phyloP scores from a whole-genome alignment of 2,329 filamentous ascomycete genomes.

The Apiospora arundinis region DNA sequence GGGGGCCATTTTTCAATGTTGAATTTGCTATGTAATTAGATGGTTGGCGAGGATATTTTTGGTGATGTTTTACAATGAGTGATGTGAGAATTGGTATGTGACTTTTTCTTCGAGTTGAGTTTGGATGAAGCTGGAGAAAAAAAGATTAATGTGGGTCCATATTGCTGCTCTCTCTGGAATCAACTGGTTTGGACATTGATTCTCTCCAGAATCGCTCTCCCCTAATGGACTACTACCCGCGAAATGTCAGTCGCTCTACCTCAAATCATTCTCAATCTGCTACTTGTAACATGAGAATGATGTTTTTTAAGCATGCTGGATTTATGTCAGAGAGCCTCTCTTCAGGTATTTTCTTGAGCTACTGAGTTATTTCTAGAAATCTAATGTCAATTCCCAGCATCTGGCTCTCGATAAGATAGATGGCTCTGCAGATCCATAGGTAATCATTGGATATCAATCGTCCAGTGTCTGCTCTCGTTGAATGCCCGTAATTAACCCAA shows the following conservation, averaged over 20 bases:
- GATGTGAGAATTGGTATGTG: not conserved
- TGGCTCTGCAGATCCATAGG: no score
- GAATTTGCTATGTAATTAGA: not conserved
- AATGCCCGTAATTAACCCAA: no score
- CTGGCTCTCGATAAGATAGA: no score
- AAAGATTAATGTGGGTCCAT: not conserved
- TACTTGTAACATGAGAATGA: no score
- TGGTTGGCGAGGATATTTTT: not conserved
- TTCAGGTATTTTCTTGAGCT: no score
- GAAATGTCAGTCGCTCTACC: not conserved
- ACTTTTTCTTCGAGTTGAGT: not conserved
- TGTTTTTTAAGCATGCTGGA: no score
- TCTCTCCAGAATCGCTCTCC: not conserved
- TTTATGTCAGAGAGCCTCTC: no score
- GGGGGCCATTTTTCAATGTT: slow-evolving; percentile 2
- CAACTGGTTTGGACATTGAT: not conserved
- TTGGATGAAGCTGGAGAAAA: slow-evolving; percentile 11
- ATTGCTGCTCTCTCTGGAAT: no score
- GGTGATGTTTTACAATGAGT: not conserved
- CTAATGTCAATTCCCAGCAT: no score
- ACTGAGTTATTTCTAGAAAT: no score
- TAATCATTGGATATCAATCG: no score
- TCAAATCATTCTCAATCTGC: not conserved
- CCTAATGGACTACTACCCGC: not conserved
- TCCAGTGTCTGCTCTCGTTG: no score